Percentiles rank a stretch among this genome's conserved stretches.
Conservation (phyloP, 2,329 filamentous ascomycete species). For the Aspergillus novofumigatus region DNA sequence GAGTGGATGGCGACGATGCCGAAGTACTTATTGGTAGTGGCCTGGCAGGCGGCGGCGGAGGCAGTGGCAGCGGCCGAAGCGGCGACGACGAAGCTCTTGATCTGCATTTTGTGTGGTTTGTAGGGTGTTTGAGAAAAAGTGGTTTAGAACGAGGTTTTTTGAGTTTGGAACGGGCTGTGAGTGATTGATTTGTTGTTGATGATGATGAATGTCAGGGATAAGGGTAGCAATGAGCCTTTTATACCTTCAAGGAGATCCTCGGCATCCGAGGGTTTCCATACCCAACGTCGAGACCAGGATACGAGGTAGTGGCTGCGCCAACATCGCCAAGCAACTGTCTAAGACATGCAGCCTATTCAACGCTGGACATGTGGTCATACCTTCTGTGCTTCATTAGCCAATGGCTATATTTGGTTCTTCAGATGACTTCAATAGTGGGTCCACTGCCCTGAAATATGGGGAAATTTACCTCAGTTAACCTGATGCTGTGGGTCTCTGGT, state of each 20-base stretch:
- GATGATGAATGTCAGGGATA: background rate
- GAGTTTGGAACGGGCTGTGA: background rate
- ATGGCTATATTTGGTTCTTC: background rate
- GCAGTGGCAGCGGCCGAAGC: constrained; percentile 30
- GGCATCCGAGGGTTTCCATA: background rate
- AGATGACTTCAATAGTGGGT: background rate
- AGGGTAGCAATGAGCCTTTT: background rate
- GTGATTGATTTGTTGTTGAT: background rate
- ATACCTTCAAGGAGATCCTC: background rate
- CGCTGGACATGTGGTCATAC: background rate
- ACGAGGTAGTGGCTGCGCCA: background rate
- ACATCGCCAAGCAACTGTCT: background rate
- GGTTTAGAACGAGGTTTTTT: too few relatives aligned
- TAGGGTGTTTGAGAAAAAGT: background rate
- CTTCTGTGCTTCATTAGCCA: background rate
- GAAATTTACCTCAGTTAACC: background rate
- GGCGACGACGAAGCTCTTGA: constrained; percentile 24
- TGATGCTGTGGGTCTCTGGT: too few relatives aligned
- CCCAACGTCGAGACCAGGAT: background rate
- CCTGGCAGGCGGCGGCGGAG: constrained; percentile 14
- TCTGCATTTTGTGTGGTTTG: constrained; percentile 22
- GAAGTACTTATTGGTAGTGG: constrained; percentile 31
- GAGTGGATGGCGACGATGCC: constrained; percentile 49
- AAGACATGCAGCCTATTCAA: background rate
- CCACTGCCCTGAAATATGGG: background rate